Percentiles rank a stretch among this genome's conserved stretches.
These are phyloP conservation scores for Beauveria asiatica DNA, from an alignment of 2,329 filamentous ascomycete species.

Conservation along the genomic window DNA sequence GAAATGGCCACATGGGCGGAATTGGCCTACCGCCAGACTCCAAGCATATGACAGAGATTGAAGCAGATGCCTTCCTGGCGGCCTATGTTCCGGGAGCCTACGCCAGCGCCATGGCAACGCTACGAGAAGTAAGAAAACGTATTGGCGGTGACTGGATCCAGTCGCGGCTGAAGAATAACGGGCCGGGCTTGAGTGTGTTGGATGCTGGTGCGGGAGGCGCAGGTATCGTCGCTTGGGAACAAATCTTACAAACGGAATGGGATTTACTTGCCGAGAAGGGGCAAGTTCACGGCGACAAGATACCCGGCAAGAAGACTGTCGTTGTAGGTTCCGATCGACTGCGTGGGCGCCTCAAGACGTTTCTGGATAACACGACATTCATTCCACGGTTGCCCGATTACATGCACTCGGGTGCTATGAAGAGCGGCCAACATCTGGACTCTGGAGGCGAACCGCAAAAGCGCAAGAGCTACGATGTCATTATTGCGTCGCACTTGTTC, in stretches of 20 bases:
- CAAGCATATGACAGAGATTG: slow-evolving; percentile 62
- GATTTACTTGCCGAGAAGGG: slow-evolving; percentile 52
- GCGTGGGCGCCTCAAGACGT: slow-evolving; percentile 62
- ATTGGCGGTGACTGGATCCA: slow-evolving; percentile 64
- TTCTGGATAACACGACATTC: slow-evolving; percentile 86
- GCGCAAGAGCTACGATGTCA: slow-evolving; percentile 78
- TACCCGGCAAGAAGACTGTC: slow-evolving; percentile 69
- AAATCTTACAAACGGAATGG: slow-evolving; percentile 76
- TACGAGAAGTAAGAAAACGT: slow-evolving; percentile 67
- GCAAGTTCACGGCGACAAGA: slow-evolving; percentile 32
- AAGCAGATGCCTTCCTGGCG: slow-evolving; percentile 65
- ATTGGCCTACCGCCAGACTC: slow-evolving; percentile 57
- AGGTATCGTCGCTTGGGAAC: slow-evolving; percentile 65
- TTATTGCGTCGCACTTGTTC: slow-evolving; percentile 80
- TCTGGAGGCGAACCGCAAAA: slow-evolving; percentile 44
- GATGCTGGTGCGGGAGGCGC: slow-evolving; percentile 70
- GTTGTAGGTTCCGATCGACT: slow-evolving; percentile 68
- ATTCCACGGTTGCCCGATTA: slow-evolving; percentile 87
- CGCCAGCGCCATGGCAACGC: slow-evolving; percentile 54
- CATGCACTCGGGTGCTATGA: slow-evolving; percentile 53
- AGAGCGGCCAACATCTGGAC: slow-evolving; percentile 47
- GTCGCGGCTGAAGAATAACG: slow-evolving; percentile 44
- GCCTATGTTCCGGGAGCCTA: slow-evolving; percentile 64
- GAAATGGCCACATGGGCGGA: slow-evolving; percentile 51
- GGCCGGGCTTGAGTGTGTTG: slow-evolving; percentile 51